Conservation (phyloP, 225 moss, liverwort and hornwort genomes). For the Pseudoscleropodium purum region DNA sequence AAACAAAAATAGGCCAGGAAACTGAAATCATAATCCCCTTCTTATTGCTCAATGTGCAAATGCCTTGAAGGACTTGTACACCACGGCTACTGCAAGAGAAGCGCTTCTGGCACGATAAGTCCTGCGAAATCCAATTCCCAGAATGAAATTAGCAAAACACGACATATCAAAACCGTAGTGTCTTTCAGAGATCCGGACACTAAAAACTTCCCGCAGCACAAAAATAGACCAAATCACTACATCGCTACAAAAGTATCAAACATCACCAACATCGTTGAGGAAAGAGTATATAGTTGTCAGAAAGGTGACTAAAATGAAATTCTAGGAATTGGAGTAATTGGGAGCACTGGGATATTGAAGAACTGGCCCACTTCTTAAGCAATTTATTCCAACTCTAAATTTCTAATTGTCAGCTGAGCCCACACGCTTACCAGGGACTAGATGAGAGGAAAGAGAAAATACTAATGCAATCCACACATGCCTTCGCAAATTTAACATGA, state of each 20-base stretch:
- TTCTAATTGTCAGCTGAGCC: not conserved
- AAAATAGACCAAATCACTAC: not conserved
- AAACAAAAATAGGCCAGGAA: too few relatives aligned
- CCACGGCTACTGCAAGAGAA: conserved; percentile 54
- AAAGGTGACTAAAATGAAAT: not conserved
- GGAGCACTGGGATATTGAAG: not conserved
- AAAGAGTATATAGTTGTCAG: not conserved
- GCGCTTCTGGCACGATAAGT: conserved; percentile 52
- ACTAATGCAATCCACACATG: not conserved
- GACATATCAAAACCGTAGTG: too few relatives aligned
- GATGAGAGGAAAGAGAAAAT: not conserved
- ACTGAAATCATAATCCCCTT: not conserved
- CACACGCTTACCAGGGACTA: not conserved
- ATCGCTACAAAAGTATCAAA: conserved; percentile 35
- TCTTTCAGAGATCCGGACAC: not conserved
- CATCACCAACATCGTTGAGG: not conserved
- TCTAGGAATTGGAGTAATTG: not conserved
- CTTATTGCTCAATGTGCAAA: conserved; percentile 70
- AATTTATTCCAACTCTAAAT: not conserved
- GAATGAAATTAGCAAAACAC: not conserved
- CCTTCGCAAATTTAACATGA: not conserved
- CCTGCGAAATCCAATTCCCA: conserved; percentile 15
- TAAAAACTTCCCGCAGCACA: not conserved
- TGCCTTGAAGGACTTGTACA: conserved; percentile 44
- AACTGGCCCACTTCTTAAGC: not conserved